Percentiles rank a stretch among this genome's conserved stretches.
These are phyloP conservation scores for Aspergillus sp. DNA, from an alignment of 2,329 filamentous ascomycete species.

Conservation along the genomic window DNA sequence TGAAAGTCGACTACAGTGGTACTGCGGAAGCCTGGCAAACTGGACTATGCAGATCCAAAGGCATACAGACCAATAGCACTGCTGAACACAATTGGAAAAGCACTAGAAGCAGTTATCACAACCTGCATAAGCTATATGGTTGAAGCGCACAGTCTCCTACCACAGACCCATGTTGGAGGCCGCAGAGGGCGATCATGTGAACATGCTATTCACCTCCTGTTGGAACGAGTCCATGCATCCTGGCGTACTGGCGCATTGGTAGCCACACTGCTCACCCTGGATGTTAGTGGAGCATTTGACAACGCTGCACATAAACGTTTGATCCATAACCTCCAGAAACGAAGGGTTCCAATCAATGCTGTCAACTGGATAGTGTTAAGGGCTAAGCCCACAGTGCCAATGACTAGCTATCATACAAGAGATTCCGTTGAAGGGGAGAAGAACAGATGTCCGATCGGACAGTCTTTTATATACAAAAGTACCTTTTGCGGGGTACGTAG, in stretches of 20 bases:
- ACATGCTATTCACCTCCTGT: constrained; percentile 8
- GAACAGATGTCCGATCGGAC: too few species aligned
- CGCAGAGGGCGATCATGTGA: constrained; percentile 8
- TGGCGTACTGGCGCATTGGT: constrained; percentile 2
- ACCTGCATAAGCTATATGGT: constrained; percentile 2
- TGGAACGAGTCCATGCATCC: constrained; percentile 1
- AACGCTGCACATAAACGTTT: constrained; percentile 8
- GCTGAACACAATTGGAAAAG: constrained; percentile 10
- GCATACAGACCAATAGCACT: constrained; percentile 10
- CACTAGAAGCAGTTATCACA: constrained; percentile 7
- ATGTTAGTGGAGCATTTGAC: constrained; percentile 8
- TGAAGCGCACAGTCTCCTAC: constrained; percentile 6
- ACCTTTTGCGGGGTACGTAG: too few species aligned
- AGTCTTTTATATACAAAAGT: too few species aligned
- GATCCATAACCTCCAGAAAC: constrained; percentile 6
- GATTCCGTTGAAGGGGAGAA: too few species aligned
- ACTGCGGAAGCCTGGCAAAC: constrained; percentile 2
- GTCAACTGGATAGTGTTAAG: constrained; percentile 1
- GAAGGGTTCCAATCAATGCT: neutral
- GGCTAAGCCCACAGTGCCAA: too few species aligned
- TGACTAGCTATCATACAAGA: too few species aligned
- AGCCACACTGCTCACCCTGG: constrained; percentile 6
- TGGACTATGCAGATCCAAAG: constrained; percentile 6
- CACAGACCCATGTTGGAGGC: constrained; percentile 5
- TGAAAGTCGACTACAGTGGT: constrained; percentile 3